Conservation (phyloP, 805 yeast genomes). For the Kuraishia molischiana region DNA sequence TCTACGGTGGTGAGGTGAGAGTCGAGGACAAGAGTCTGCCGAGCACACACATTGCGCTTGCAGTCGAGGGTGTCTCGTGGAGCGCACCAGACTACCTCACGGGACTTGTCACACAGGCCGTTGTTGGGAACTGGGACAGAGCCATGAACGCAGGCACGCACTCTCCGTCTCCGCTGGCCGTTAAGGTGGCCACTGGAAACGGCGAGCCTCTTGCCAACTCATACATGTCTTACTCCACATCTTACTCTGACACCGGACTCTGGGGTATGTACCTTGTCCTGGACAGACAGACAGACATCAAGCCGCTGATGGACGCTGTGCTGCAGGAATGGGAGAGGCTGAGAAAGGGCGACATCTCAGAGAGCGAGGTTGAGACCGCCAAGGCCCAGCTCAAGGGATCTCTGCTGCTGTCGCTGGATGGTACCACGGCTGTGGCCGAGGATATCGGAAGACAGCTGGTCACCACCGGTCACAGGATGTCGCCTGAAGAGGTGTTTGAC, state of each 20-base stretch:
- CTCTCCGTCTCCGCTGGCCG: constrained; percentile 79
- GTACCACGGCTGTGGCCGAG: constrained; percentile 93
- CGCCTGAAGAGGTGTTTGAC: constrained; percentile 66
- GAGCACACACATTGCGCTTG: constrained; percentile 82
- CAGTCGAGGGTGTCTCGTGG: constrained; percentile 99
- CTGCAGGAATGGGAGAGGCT: constrained; percentile 85
- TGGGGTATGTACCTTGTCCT: constrained; percentile 95
- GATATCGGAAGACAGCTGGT: constrained; percentile 96
- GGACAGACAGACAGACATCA: constrained; percentile 61
- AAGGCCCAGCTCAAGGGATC: constrained; percentile 94
- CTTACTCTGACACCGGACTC: constrained; percentile 93
- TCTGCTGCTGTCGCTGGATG: constrained; percentile 79
- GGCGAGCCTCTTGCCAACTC: constrained; percentile 76
- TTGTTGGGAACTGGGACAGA: constrained; percentile 96
- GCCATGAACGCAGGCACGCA: constrained; percentile 76
- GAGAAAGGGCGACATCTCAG: constrained; percentile 65
- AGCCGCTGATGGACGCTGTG: constrained; percentile 62
- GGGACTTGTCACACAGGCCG: constrained; percentile 92
- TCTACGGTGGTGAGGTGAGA: constrained; percentile 79
- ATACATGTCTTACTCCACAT: constrained; percentile 93
- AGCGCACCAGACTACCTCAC: constrained; percentile 91
- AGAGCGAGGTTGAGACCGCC: constrained; percentile 85
- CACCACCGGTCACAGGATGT: constrained; percentile 74
- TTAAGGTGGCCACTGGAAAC: constrained; percentile 35
- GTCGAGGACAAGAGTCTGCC: constrained; percentile 78